A percentile compares a stretch with the other conserved stretches of the same genome.
phyloP scores from a whole-genome alignment of 139 green algal genomes.

The Closterium sp. region DNA sequence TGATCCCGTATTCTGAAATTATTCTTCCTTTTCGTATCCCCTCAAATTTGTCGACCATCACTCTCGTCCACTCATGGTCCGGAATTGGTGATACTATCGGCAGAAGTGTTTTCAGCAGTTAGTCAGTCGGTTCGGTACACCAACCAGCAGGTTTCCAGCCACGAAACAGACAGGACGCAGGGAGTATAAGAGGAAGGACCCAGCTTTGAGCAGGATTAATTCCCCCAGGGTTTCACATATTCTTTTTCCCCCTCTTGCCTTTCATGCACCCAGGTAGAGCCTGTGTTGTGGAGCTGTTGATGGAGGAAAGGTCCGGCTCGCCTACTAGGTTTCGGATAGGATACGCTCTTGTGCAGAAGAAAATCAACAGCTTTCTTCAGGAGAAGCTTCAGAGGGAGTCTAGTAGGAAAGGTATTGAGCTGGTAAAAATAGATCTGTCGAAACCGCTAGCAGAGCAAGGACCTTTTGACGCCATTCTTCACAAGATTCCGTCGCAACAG shows the following conservation, averaged over 20 bases:
- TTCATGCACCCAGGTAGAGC: background rate
- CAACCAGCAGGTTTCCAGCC: background rate
- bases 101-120: background rate
- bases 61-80: background rate
- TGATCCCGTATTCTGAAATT: background rate
- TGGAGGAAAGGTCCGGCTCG: background rate
- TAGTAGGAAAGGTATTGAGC: slow-evolving; percentile 8
- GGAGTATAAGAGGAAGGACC: background rate
- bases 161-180: background rate
- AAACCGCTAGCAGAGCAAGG: slow-evolving; percentile 30
- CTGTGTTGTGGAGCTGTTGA: background rate
- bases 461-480: slow-evolving; percentile 44
- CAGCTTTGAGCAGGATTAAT: background rate
- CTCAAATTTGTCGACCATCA: background rate
- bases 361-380: slow-evolving; percentile 25
- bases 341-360: slow-evolving; percentile 26
- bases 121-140: background rate
- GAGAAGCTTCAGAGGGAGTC: background rate
- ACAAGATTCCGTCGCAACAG: slow-evolving; percentile 19
- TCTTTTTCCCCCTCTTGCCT: background rate
- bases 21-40: background rate
- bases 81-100: background rate
- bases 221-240: background rate
- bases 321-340: slow-evolving; percentile 26
- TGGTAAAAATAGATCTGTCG: slow-evolving; percentile 11